Conservation (phyloP, 1,284 basidiomycete genomes). For the Vanrija sp. region DNA sequence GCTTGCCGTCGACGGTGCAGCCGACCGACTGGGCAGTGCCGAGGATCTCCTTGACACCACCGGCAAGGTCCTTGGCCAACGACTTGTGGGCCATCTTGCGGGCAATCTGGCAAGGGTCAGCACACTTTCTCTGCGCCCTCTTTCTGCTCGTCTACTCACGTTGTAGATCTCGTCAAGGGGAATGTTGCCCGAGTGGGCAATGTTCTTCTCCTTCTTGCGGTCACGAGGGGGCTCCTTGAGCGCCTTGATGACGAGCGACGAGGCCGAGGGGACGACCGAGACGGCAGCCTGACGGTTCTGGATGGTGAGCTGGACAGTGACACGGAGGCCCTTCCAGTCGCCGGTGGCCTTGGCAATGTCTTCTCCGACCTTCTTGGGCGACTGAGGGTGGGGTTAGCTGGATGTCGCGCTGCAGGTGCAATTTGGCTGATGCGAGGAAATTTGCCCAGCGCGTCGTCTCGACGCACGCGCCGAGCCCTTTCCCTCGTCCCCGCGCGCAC, state of each 20-base stretch:
- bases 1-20: slow-evolving; percentile 92
- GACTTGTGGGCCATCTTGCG: slow-evolving; percentile 97
- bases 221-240: slow-evolving; percentile 99
- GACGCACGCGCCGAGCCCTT: background rate
- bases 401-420: background rate
- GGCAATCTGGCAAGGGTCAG: slow-evolving; percentile 37
- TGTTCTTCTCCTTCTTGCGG: slow-evolving; percentile 99
- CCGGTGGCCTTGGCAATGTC: slow-evolving; percentile 99
- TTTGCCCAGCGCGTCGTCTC: background rate
- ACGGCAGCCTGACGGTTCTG: slow-evolving; percentile 99
- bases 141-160: slow-evolving; percentile 46
- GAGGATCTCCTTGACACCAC: slow-evolving; percentile 90
- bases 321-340: slow-evolving; percentile 99
- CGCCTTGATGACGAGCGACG: slow-evolving; percentile 95
- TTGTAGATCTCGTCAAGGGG: slow-evolving; percentile 91
- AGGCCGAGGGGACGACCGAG: slow-evolving; percentile 95
- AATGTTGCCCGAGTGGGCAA: slow-evolving; percentile 96
- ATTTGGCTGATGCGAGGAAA: background rate
- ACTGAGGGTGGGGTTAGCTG: slow-evolving; percentile 55
- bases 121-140: background rate
- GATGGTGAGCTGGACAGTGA: slow-evolving; percentile 98
- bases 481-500: background rate
- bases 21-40: slow-evolving; percentile 90
- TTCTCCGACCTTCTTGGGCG: slow-evolving; percentile 99
- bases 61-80: slow-evolving; percentile 83